phyloP scores from a whole-genome alignment of 192 early-diverging fungal genomes.

The Podila horticola region DNA sequence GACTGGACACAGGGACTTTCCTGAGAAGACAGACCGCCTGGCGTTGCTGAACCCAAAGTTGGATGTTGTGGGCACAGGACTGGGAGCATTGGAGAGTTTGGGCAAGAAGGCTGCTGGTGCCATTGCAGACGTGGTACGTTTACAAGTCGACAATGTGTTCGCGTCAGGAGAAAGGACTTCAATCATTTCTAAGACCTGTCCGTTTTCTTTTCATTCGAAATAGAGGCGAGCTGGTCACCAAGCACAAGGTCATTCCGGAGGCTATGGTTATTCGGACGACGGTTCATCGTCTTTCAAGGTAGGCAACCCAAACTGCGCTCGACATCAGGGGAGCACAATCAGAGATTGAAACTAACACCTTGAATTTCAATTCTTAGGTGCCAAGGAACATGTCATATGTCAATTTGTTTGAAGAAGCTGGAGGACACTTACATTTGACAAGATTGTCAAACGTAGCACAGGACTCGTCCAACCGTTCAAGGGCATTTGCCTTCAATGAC shows the following conservation, averaged over 20 bases:
- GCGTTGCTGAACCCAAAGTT: constrained; percentile 15
- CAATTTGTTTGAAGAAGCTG: constrained; percentile 18
- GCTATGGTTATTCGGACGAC: constrained; percentile 9
- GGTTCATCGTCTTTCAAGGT: constrained; percentile 27
- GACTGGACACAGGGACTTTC: not conserved
- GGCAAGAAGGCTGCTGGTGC: constrained; percentile 44
- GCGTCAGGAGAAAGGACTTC: not conserved
- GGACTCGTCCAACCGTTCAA: not conserved
- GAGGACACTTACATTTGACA: not conserved
- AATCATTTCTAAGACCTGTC: not conserved
- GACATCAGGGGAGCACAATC: too few relatives aligned
- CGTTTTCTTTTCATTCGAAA: not conserved
- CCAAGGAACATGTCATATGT: constrained; percentile 24
- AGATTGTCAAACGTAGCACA: constrained; percentile 9
- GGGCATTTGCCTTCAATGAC: not conserved
- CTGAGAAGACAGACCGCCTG: constrained; percentile 2
- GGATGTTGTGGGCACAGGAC: constrained; percentile 37
- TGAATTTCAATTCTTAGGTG: not conserved
- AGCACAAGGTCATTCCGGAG: constrained; percentile 15
- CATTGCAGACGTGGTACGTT: constrained; percentile 45
- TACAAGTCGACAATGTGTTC: not conserved
- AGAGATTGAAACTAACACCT: not conserved
- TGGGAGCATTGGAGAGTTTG: constrained; percentile 39
- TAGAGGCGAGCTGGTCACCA: constrained; percentile 36
- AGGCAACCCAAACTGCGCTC: not conserved